A percentile compares a stretch with the other conserved stretches of the same genome.
Evolutionary conservation across 2,329 filamentous ascomycete species (phyloP).

Genomic region (Epichloe gansuensis): DNA sequence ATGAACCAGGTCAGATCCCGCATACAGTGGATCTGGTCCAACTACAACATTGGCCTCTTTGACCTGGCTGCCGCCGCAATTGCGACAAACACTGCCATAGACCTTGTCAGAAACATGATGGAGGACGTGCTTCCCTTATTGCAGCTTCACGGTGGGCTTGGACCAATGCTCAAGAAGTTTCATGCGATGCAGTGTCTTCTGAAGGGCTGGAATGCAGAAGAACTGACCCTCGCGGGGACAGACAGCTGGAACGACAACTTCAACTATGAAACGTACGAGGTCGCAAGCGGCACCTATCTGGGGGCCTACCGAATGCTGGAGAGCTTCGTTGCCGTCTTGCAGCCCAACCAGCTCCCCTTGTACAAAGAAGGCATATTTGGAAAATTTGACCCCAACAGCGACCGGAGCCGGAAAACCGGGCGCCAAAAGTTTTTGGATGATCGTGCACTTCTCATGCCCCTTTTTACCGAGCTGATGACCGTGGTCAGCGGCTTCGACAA

Average conservation of each 20-base stretch:
- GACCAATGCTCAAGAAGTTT: constrained; percentile 10
- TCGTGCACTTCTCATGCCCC: constrained; percentile 18
- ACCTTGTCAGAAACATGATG: constrained; percentile 20
- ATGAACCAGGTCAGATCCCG: constrained; percentile 15
- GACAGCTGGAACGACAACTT: background rate
- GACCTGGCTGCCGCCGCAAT: constrained; percentile 22
- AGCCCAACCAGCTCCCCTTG: constrained; percentile 7
- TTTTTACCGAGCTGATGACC: constrained; percentile 21
- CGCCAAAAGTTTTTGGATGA: constrained; percentile 24
- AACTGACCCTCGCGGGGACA: background rate
- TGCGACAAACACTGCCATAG: constrained; percentile 24
- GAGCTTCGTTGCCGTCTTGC: constrained; percentile 4
- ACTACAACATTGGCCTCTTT: constrained; percentile 10
- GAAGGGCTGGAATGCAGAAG: background rate
- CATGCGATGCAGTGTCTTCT: background rate
- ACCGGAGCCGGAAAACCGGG: constrained; percentile 14
- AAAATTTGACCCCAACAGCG: constrained; percentile 13
- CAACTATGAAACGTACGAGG: background rate
- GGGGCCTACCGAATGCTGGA: background rate
- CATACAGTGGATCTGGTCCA: constrained; percentile 20
- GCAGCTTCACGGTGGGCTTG: constrained; percentile 13
- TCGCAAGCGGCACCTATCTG: background rate
- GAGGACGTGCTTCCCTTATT: constrained; percentile 17
- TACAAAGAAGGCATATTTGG: constrained; percentile 15
- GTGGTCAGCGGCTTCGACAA: constrained; percentile 5